A percentile compares a stretch with the other conserved stretches of the same genome.
Conservation (phyloP, 1,284 basidiomycete genomes). For the Puccinia novopanici region DNA sequence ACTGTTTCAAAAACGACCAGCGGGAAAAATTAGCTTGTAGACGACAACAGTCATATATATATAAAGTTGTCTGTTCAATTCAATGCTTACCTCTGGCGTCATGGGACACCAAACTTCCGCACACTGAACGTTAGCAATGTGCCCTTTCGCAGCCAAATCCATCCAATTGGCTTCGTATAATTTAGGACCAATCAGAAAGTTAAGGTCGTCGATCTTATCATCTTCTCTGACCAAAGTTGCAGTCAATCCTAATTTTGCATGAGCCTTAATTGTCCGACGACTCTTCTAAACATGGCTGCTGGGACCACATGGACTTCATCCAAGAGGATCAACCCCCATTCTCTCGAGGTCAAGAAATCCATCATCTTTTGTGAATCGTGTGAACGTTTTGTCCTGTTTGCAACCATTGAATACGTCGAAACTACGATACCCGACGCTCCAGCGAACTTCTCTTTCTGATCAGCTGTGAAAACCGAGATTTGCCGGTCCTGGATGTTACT, state of each 20-base stretch:
- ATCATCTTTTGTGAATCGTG: slow-evolving; percentile 98
- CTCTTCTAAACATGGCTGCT: slow-evolving; percentile 92
- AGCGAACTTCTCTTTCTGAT: too few species aligned
- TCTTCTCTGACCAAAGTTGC: slow-evolving; percentile 98
- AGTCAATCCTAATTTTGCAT: slow-evolving; percentile 91
- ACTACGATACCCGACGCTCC: slow-evolving; percentile 93
- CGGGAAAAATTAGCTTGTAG: background rate
- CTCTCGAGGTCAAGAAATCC: slow-evolving; percentile 89
- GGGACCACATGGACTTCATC: slow-evolving; percentile 98
- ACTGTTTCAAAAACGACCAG: slow-evolving; percentile 59
- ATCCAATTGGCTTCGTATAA: slow-evolving; percentile 99
- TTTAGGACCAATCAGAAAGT: slow-evolving; percentile 99
- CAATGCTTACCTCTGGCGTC: slow-evolving; percentile 76
- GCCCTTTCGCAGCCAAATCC: slow-evolving; percentile 98
- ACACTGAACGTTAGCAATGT: slow-evolving; percentile 99
- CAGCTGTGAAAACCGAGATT: slow-evolving; percentile 91
- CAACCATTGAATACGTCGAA: slow-evolving; percentile 97
- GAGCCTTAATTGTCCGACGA: slow-evolving; percentile 94
- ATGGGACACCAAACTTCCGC: slow-evolving; percentile 99
- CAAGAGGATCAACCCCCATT: slow-evolving; percentile 93
- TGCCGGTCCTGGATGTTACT: slow-evolving; percentile 92
- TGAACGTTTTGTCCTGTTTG: slow-evolving; percentile 90
- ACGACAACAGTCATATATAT: background rate
- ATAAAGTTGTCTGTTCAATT: background rate
- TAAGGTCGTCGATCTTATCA: slow-evolving; percentile 97